Percentiles rank a stretch among this genome's conserved stretches.
These are phyloP conservation scores for Barnettozyma sucrosica DNA, from an alignment of 805 yeast genomes.

Conservation along the genomic window DNA sequence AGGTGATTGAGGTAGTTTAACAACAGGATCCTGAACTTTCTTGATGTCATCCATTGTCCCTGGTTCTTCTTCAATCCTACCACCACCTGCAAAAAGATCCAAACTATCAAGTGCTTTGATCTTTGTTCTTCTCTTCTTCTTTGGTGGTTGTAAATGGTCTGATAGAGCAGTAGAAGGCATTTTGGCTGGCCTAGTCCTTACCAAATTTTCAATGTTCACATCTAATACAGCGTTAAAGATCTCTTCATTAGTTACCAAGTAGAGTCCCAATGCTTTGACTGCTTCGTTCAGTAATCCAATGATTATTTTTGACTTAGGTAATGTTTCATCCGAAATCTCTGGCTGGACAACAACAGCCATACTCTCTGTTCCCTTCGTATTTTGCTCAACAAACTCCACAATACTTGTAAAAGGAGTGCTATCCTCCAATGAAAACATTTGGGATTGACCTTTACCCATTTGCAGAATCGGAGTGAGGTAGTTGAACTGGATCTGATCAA, in stretches of 20 bases:
- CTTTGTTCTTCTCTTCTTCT: slow-evolving; percentile 14
- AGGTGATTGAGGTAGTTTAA: neutral
- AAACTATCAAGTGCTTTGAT: slow-evolving; percentile 32
- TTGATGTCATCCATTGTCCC: neutral
- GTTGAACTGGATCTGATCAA: slow-evolving; percentile 19
- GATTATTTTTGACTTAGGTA: neutral
- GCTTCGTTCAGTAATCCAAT: slow-evolving; percentile 12
- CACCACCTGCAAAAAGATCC: slow-evolving; percentile 36
- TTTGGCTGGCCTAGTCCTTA: slow-evolving; percentile 12
- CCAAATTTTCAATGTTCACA: slow-evolving; percentile 11
- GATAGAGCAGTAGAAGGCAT: neutral
- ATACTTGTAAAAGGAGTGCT: neutral
- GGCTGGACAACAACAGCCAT: slow-evolving; percentile 15
- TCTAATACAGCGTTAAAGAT: slow-evolving; percentile 23
- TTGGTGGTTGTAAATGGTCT: slow-evolving; percentile 4
- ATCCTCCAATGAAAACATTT: neutral
- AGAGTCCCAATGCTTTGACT: slow-evolving; percentile 17
- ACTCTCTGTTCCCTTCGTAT: neutral
- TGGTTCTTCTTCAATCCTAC: slow-evolving; percentile 3
- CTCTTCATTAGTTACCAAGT: slow-evolving; percentile 24
- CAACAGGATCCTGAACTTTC: neutral
- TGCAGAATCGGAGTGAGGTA: slow-evolving; percentile 22
- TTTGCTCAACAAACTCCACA: neutral
- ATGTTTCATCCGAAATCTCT: slow-evolving; percentile 5
- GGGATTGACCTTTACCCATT: neutral